These are phyloP conservation scores for Herpetospermum pedunculosum DNA, from an alignment of 306 rosid species.

Conservation along the genomic window DNA sequence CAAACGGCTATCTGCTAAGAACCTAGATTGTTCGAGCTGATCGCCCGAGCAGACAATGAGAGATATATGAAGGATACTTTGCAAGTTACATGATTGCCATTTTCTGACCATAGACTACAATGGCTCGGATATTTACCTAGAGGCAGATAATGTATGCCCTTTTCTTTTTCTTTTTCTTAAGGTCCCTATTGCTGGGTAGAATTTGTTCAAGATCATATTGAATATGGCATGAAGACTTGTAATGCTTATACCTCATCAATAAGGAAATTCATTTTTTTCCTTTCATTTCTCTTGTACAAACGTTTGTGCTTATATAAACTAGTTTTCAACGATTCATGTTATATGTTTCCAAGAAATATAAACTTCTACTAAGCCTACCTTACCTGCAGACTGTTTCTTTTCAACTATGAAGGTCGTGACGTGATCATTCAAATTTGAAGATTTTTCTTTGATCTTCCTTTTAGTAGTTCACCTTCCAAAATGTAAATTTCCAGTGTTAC, in stretches of 20 bases:
- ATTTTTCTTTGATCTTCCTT: background rate
- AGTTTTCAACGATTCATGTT: background rate
- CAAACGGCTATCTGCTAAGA: conserved; percentile 74
- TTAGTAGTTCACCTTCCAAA: background rate
- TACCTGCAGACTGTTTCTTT: background rate
- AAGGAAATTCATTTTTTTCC: background rate
- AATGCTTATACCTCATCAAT: background rate
- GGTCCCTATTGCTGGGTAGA: background rate
- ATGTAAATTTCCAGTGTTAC: background rate
- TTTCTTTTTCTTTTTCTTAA: background rate
- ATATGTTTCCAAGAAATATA: background rate
- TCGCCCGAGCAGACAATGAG: background rate
- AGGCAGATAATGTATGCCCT: conserved; percentile 17
- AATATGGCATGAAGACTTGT: conserved; percentile 7
- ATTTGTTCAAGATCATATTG: conserved; percentile 2
- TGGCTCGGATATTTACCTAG: conserved; percentile 7
- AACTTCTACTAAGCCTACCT: background rate
- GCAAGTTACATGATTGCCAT: background rate
- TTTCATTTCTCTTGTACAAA: background rate
- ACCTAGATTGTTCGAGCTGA: conserved; percentile 23
- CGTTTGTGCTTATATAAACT: background rate
- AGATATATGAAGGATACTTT: background rate
- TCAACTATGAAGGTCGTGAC: background rate
- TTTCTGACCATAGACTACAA: conserved; percentile 14
- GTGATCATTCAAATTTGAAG: background rate